Base-by-base conservation (phyloP, 1,284 basidiomycete genomes). In the Fereydounia khargensis region DNA sequence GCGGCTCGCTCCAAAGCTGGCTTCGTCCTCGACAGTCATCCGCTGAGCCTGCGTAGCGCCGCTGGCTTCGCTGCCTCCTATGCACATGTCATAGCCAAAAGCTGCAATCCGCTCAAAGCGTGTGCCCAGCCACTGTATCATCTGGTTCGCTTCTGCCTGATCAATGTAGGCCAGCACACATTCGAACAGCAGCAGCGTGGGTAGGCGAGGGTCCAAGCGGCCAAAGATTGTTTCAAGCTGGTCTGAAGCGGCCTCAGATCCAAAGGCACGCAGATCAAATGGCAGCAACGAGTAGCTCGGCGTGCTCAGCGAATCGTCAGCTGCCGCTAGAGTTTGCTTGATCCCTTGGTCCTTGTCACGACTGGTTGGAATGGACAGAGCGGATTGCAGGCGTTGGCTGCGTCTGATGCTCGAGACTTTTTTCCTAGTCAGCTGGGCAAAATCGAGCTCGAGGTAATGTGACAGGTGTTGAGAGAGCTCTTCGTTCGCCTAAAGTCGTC, bases 371-470 rank as follows among this genome's bases (percentile, higher is more conserved):
- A n/a, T n/a, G n/a, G n/a, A n/a, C n/a, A n/a, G n/a, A n/a, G n/a
- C n/a, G 11, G 54, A 47, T 1, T 39, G 44, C 9, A 94, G 79
- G 11, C 82, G 82, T 43, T 79, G 81, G 67, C 82, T 86, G 73
- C 86, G 86, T 30, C 82, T 80, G 57, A 96, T 89, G 3, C 84
- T 79, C 81, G 87, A 86, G 1, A 86, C 85, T 79, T 98, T 98
- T 66, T 83, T 84, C 10, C 80, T 81, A 0, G 89, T 91, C 39
- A 88, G 82, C 69, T 92, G 87, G 0, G 85, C 80, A 67, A 97
- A 94, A 77, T 98, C 94, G 19, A 97, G 76, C 69, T 98, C 94
- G 35, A 95, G 77, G 73, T 96, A 98, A 18, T 78, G 77, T 11
- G 78, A 79, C 11, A 74, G 39, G 11, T 32, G 47, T 7, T 25